Evolutionary conservation across 345 rosid species (phyloP).

Genomic region (Salix koriyanagi): DNA sequence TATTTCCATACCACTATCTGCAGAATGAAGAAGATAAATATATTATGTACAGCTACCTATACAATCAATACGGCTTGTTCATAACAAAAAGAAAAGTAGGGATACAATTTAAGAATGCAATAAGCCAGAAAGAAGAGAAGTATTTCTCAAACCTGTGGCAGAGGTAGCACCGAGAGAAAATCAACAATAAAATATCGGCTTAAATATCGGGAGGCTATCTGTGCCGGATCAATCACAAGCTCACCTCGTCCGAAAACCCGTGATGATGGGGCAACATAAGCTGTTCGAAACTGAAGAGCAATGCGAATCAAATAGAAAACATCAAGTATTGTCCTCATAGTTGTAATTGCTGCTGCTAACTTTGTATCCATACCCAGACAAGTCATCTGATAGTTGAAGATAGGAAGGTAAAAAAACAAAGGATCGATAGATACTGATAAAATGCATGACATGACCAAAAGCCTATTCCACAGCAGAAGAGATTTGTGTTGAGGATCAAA

Average conservation of each 20-base stretch:
- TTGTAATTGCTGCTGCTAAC: slow-evolving; percentile 57
- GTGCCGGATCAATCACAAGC: slow-evolving; percentile 78
- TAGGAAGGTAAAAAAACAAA: slow-evolving; percentile 72
- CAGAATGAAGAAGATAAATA: background rate
- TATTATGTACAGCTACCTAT: background rate
- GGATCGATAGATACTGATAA: slow-evolving; percentile 77
- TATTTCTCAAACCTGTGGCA: slow-evolving; percentile 60
- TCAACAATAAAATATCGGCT: slow-evolving; percentile 67
- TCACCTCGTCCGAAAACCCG: slow-evolving; percentile 94
- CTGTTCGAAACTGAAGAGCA: slow-evolving; percentile 77
- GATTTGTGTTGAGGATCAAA: slow-evolving; percentile 85
- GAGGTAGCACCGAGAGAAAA: slow-evolving; percentile 68
- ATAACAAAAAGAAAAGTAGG: background rate
- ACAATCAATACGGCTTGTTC: background rate
- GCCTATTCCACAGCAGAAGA: slow-evolving; percentile 70
- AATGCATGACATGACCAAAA: slow-evolving; percentile 69
- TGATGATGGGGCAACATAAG: slow-evolving; percentile 82
- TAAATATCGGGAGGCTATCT: slow-evolving; percentile 65
- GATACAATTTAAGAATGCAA: background rate
- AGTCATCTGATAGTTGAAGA: slow-evolving; percentile 39
- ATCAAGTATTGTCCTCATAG: slow-evolving; percentile 54
- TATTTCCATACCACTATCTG: slow-evolving; percentile 73
- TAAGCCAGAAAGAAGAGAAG: background rate
- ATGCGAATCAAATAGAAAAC: slow-evolving; percentile 60
- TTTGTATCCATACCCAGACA: slow-evolving; percentile 61